Evolutionary conservation across 2,329 filamentous ascomycete genomes (phyloP), one percentile per base, ranked within the genome.

Genomic region (Salinomyces thailandicus): DNA sequence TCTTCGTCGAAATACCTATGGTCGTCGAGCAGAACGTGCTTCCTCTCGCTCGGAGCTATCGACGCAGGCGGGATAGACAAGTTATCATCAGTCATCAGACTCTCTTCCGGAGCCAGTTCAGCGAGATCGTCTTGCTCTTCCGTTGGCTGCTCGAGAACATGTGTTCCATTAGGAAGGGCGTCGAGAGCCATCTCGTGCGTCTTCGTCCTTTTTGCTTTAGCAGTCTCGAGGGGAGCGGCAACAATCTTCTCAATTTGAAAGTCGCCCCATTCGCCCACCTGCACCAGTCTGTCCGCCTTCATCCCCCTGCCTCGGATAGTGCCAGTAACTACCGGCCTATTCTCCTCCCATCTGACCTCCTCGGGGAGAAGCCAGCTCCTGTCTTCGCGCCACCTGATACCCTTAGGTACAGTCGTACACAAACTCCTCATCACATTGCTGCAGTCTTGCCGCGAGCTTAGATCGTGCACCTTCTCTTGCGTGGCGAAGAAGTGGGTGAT

Each of bases 1-100:
- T 91, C 85, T 29, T 96, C 89, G 0, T 87, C 87, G 56, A 96
- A 98, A 61, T 98, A 98, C 58, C 96, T 89, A 59, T 98, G 89
- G 48, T 96, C 89, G 49, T 98, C 91, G 7, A 98, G 70, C 27
- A 98, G 66, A 1, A 98, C 91, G 46, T 89, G 91, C 62, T 89
- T 93, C 55, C 66, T 55, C 40, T 68, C 64, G 17, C 51, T 72
- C 48, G 42, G 67, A 57, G 50, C 69, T 39, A 64, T 64, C 54
- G 57, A 69, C 45, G 62, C 63, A 5, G 64, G 61, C 15, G 75
- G 73, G 15, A 76, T 72, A 8, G 33, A 39, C 31, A 45, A 41
- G 9, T 42, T 33, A 43, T 84, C 81, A 16, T 75, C 81, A 15
- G 75, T 68, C 85, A 94, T 91, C 40, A 75, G 68, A 3, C 79